Base-by-base conservation (phyloP, 768 basidiomycete species). In the Gloeostereum incarnatum region DNA sequence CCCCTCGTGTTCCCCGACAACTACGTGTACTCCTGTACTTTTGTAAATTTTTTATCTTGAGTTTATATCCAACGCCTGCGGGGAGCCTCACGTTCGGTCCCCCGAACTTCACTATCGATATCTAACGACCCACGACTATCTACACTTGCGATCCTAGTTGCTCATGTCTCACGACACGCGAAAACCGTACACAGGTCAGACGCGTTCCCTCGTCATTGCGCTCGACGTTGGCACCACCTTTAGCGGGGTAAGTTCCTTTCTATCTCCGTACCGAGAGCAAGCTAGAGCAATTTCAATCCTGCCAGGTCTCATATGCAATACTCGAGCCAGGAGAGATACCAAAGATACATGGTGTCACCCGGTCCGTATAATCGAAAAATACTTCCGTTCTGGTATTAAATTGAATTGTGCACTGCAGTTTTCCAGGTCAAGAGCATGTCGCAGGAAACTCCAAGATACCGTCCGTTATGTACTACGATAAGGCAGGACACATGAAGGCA, bases 361-460 rank as follows among this genome's bases (percentile, higher is more conserved):
- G 84, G 84, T 84, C 44, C 19, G 68, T 43, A 17, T 27, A 17
- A 39, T 37, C 19, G 3, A 23, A 38, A 27, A 26, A 32, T 38
- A 2, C 19, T 10, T 24, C n/a, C 14, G 8, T 32, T 29, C 21
- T 25, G 10, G 33, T 21, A 34, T 27, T 24, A n/a, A n/a, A n/a
- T 30, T 31, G n/a, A 37, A 14, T 36, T 4, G 44, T 44, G 38
- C 48, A 39, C 38, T 45, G 18, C 44, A 86, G 84, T 41, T 88
- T 86, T 41, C 84, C 84, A 6, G 85, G 84, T 13, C 85, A 87
- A 58, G 85, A 88, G 57, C 83, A 88, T 67, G 81, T 85, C 34
- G 83, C 79, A 10, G 84, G 84, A 26, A 88, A 86, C 54, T 78
- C 81, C 41, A 88, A 88, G 62, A 87, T 88, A 49, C 84, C 84